These are phyloP conservation scores for Inga oerstediana DNA, from an alignment of 306 rosid species.

Conservation along the genomic window DNA sequence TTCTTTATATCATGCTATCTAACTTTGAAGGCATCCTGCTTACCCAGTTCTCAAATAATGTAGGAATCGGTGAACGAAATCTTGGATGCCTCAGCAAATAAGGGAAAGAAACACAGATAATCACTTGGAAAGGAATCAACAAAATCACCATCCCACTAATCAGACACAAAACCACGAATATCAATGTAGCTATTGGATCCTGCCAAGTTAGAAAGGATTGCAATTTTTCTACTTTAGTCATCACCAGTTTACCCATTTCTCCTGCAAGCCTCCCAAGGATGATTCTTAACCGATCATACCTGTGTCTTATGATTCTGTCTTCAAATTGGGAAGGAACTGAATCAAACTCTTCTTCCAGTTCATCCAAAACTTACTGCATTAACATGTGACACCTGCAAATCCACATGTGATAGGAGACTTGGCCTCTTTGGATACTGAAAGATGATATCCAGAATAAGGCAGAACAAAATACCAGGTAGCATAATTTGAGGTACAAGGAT, in stretches of 20 bases:
- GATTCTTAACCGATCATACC: constrained; percentile 44
- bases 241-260: constrained; percentile 36
- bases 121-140: constrained; percentile 12
- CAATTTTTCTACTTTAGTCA: constrained; percentile 35
- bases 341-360: constrained; percentile 63
- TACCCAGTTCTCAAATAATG: constrained; percentile 33
- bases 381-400: constrained; percentile 41
- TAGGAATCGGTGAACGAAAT: constrained; percentile 34
- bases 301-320: constrained; percentile 26
- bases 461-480: constrained; percentile 17
- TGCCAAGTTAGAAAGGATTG: constrained; percentile 46
- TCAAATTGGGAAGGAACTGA: constrained; percentile 42
- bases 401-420: constrained; percentile 31
- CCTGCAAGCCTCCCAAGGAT: constrained; percentile 31
- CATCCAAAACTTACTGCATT: constrained; percentile 36
- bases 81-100: constrained; percentile 41
- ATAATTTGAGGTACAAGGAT: constrained; percentile 21
- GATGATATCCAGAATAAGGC: background rate
- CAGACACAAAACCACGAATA: constrained; percentile 38
- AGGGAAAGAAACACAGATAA: background rate
- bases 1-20: constrained; percentile 45
- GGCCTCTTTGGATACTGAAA: constrained; percentile 33
- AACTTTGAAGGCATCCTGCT: constrained; percentile 57
- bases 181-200: constrained; percentile 43
- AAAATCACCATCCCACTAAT: constrained; percentile 31